A percentile compares a stretch with the other conserved stretches of the same genome.
Conservation (phyloP, 176 grass and related monocot species). For the Aegilops umbellulata region DNA sequence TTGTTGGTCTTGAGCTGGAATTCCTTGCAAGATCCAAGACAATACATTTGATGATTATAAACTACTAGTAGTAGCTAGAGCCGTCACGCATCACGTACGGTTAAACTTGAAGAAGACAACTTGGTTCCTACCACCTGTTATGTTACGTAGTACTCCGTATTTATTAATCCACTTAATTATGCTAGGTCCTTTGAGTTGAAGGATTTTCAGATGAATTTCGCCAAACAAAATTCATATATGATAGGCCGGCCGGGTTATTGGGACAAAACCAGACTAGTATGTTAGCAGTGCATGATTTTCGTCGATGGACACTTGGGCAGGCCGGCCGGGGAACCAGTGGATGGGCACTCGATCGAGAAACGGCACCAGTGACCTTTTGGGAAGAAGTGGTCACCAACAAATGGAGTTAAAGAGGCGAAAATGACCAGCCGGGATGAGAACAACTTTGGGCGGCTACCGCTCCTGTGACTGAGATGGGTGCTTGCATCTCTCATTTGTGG, state of each 20-base stretch:
- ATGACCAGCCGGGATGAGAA: constrained; percentile 29
- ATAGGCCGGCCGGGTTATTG: not conserved
- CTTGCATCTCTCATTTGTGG: not conserved
- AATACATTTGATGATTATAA: not conserved
- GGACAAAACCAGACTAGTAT: not conserved
- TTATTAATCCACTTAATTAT: not conserved
- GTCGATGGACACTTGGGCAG: not conserved
- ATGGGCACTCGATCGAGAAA: not conserved
- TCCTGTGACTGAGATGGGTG: constrained; percentile 24
- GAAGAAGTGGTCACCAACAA: constrained; percentile 13
- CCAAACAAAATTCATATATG: not conserved
- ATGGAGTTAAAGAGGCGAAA: constrained; percentile 36
- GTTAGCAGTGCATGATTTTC: not conserved
- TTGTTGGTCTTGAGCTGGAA: constrained; percentile 12
- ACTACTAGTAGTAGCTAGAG: not conserved
- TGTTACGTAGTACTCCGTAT: too few species aligned
- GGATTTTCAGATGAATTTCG: not conserved
- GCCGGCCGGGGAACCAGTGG: not conserved
- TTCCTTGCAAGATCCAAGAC: constrained; percentile 18
- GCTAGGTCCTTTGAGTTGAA: not conserved
- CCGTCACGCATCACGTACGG: not conserved
- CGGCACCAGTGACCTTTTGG: constrained; percentile 4
- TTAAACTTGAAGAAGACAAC: constrained; percentile 4
- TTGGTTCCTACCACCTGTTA: not conserved
- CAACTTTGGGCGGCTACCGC: constrained; percentile 42